phyloP scores from a whole-genome alignment of 2,329 filamentous ascomycete genomes.

The Bertia moriformis region DNA sequence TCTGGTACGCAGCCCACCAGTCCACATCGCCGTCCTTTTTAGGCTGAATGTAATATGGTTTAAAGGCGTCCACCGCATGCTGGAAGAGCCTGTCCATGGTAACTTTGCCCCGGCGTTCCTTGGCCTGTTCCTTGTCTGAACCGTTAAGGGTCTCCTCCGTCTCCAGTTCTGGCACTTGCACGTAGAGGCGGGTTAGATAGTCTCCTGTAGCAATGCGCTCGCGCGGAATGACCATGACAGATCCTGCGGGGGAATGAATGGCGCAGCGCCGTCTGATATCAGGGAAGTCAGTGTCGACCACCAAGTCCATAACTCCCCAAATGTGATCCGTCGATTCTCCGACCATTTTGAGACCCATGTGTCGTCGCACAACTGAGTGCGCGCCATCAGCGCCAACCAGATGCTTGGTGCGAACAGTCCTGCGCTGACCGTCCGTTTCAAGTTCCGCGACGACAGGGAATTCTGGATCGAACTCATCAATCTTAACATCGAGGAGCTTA shows the following conservation, averaged over 20 bases:
- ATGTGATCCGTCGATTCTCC: conserved; percentile 24
- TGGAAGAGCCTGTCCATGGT: conserved; percentile 18
- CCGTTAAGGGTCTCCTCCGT: conserved; percentile 1
- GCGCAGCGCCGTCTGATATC: conserved; percentile 26
- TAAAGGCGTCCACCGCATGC: conserved; percentile 16
- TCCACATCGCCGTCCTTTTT: conserved; percentile 15
- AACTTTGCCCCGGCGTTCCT: conserved; percentile 14
- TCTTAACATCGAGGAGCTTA: conserved; percentile 13
- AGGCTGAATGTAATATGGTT: conserved; percentile 20
- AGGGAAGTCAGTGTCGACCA: conserved; percentile 25
- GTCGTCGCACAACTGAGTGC: conserved; percentile 19
- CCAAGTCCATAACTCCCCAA: conserved; percentile 26
- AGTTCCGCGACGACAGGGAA: conserved; percentile 46
- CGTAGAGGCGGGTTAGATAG: conserved; percentile 24
- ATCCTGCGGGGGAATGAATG: conserved; percentile 27
- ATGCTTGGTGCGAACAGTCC: conserved; percentile 19
- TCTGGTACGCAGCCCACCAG: conserved; percentile 29
- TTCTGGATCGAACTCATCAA: conserved; percentile 17
- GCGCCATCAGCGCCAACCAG: conserved; percentile 26
- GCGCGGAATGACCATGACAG: conserved; percentile 31
- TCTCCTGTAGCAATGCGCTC: conserved; percentile 22
- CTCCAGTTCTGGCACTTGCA: conserved; percentile 18
- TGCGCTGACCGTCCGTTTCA: conserved; percentile 28
- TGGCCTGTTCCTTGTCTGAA: conserved; percentile 8
- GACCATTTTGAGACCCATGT: conserved; percentile 18